phyloP scores from a whole-genome alignment of 1,284 basidiomycete genomes.

The Cutaneotrichosporon cavernicola region DNA sequence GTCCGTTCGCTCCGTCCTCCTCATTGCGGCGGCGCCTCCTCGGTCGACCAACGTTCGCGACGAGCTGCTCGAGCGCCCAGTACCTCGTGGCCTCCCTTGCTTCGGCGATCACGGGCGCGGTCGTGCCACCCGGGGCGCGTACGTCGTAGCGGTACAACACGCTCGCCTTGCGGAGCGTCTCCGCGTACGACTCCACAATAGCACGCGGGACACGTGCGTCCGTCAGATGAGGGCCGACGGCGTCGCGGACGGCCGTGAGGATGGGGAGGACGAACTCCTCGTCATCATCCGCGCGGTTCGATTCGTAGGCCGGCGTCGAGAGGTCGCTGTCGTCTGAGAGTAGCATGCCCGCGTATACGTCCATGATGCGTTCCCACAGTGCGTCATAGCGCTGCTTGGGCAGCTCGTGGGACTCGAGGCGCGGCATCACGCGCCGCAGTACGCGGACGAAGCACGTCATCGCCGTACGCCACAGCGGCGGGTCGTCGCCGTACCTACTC shows the following conservation, averaged over 20 bases:
- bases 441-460: conserved; percentile 33
- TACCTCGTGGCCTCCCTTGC: conserved; percentile 83
- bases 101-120: conserved; percentile 54
- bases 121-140: conserved; percentile 31
- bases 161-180: conserved; percentile 73
- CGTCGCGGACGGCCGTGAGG: conserved; percentile 72
- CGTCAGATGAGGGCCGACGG: conserved; percentile 74
- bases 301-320: background rate
- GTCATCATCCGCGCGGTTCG: conserved; percentile 69
- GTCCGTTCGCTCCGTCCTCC: too few species aligned
- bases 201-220: conserved; percentile 68
- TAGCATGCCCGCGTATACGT: conserved; percentile 75
- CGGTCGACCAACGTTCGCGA: conserved; percentile 43
- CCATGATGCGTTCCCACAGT: conserved; percentile 82
- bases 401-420: conserved; percentile 53
- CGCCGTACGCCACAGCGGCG: conserved; percentile 82
- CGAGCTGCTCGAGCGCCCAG: conserved; percentile 90
- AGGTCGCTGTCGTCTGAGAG: conserved; percentile 71
- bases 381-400: conserved; percentile 65
- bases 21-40: background rate
- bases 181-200: conserved; percentile 68
- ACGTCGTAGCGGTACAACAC: conserved; percentile 59
- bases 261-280: conserved; percentile 84
- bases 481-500: conserved; percentile 77
- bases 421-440: conserved; percentile 25